Base-by-base conservation (phyloP, 106 monocot species). In the Acorus gramineus region DNA sequence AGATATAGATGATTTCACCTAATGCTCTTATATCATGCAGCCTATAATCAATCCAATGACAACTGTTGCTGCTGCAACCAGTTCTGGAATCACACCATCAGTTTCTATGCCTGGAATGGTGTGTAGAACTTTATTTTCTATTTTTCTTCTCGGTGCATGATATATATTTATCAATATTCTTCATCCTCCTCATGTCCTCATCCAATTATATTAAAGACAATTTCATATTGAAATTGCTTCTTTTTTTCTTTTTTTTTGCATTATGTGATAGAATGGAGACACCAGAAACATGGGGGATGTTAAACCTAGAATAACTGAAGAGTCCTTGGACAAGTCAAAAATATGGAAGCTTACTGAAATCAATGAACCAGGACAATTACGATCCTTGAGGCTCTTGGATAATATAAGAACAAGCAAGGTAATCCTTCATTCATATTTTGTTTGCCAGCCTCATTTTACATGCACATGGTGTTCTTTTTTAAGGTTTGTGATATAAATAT, bases 271-370 rank as follows among this genome's bases (percentile, higher is more conserved):
- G 84, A 80, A 77, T 67, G 80, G 74, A 55, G 80, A 84, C 12
- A 74, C 14, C 12, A 73, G 77, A 47, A 71, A 60, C 44, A 14
- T 78, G 42, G 57, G 60, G 11, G 80, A 85, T 56, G 64, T 78
- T 42, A 75, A 85, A 56, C 71, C 80, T 10, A 81, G 74, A 68
- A 52, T 66, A 4, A 42, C 60, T 58, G 84, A 84, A 12, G 84
- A 79, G 65, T 61, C 76, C 8, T 56, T 61, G 28, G 76, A 79
- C 43, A 79, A 75, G 62, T 49, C 71, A 3, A 81, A 77, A 70
- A 71, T 68, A 11, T 71, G 74, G 78, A 85, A 75, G 71, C 62
- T 78, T 59, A 47, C 71, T 56, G 85, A 81, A 65, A 74, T 80
- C 13, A 81, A 28, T 53, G 77, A 85, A 57, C 68, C 81, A 48